Conservation (phyloP, 768 basidiomycete genomes). For the Phanerochaete sordida region DNA sequence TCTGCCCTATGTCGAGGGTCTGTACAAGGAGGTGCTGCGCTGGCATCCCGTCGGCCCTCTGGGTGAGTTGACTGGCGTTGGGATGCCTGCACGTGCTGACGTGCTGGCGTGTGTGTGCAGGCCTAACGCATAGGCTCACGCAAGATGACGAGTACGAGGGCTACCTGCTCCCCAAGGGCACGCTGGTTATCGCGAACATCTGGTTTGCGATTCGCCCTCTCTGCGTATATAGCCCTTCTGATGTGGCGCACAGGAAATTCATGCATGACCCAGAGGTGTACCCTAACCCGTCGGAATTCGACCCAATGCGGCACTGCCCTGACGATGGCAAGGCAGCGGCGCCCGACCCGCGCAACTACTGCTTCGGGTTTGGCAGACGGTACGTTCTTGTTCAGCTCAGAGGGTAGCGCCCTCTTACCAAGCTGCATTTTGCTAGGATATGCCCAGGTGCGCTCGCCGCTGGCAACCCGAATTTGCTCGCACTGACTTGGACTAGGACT, state of each 20-base stretch:
- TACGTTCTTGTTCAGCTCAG: background rate
- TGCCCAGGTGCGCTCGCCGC: background rate
- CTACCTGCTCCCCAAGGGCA: constrained; percentile 31
- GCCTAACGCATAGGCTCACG: constrained; percentile 27
- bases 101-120: constrained; percentile 13
- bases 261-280: constrained; percentile 31
- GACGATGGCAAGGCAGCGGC: constrained; percentile 17
- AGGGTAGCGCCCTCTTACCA: background rate
- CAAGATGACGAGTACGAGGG: constrained; percentile 32
- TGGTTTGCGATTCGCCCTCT: constrained; percentile 18
- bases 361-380: constrained; percentile 31
- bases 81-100: no score
- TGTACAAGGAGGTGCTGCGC: constrained; percentile 25
- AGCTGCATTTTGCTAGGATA: background rate
- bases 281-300: constrained; percentile 30
- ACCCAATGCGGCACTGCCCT: constrained; percentile 28
- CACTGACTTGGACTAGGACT: constrained; percentile 1
- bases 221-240: background rate
- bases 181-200: constrained; percentile 32
- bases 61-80: no score
- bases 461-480: background rate
- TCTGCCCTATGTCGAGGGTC: constrained; percentile 12
- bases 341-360: constrained; percentile 20
- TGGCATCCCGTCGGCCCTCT: constrained; percentile 26
- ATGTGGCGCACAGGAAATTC: constrained; percentile 6